A percentile compares a stretch with the other conserved stretches of the same genome.
Conservation (phyloP, 2,329 filamentous ascomycete genomes). For the Chaetomiaceae sp. region DNA sequence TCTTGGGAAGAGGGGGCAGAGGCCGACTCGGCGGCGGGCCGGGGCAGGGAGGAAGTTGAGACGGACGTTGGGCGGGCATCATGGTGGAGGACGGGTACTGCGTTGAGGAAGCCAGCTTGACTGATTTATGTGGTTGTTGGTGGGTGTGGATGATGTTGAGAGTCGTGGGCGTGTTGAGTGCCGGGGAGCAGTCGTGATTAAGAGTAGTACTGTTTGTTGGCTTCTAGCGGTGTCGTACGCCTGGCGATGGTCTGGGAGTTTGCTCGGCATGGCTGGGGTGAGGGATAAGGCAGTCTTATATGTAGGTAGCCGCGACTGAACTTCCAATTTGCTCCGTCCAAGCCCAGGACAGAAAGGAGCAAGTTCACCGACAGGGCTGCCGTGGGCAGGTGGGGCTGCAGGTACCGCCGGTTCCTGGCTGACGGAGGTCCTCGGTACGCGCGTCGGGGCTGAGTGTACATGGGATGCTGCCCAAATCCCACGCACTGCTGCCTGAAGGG, state of each 20-base stretch:
- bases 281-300: slow-evolving; percentile 21
- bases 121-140: background rate
- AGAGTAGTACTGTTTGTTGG: slow-evolving; percentile 12
- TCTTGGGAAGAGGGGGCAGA: slow-evolving; percentile 59
- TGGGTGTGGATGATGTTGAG: slow-evolving; percentile 4
- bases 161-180: background rate
- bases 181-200: slow-evolving; percentile 3
- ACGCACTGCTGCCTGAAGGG: slow-evolving; percentile 4
- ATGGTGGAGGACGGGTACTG: slow-evolving; percentile 25
- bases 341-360: slow-evolving; percentile 17
- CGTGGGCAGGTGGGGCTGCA: slow-evolving; percentile 17
- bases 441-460: slow-evolving; percentile 12
- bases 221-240: slow-evolving; percentile 14
- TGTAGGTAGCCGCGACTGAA: slow-evolving; percentile 22
- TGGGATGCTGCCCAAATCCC: background rate
- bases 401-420: slow-evolving; percentile 14
- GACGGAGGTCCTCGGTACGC: slow-evolving; percentile 17
- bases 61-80: slow-evolving; percentile 56
- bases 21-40: slow-evolving; percentile 59
- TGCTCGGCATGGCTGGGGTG: slow-evolving; percentile 12
- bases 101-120: slow-evolving; percentile 10
- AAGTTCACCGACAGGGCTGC: slow-evolving; percentile 23
- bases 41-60: slow-evolving; percentile 61
- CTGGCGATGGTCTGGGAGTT: slow-evolving; percentile 20
- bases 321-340: slow-evolving; percentile 22